Base-by-base conservation (phyloP, 2,329 filamentous ascomycete species). In the Gaeumannomyces tritici region DNA sequence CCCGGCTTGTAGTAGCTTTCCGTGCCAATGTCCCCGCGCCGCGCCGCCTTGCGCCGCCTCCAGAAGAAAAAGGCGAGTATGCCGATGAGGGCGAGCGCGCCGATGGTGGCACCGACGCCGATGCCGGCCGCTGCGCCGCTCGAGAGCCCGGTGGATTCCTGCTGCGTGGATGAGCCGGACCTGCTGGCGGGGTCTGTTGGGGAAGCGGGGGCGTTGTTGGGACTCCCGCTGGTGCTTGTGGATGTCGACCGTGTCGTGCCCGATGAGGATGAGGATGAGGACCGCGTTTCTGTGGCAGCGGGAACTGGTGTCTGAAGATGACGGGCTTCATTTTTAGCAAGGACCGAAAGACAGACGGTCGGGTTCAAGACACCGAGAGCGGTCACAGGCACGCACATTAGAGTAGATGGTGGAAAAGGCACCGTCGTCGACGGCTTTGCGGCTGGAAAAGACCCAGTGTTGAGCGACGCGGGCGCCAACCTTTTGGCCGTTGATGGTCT, bases 71-170 rank as follows among this genome's bases (percentile, higher is more conserved):
- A 66, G 47, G 68, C 69, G 8, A 70, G 61, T 29, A 70, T 69
- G 56, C 69, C 72, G 6, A 65, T 67, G n/a, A 74, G n/a, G 1
- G 69, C 70, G 24, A 75, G 66, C 18, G 68, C 72, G 59, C 69
- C 73, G 18, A 76, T 60, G 2, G 69, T 67, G 21, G 73, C 72
- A 29, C 75, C 74, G 4, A 74, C 70, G 24, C 72, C 70, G 60
- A 75, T 68, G 27, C 74, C 73, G 0, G 69, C 70, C 63, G 73
- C 74, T 65, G 72, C 73, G 12, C 72, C 73, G 0, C 70, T 64
- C 42, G 70, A 73, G 15, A 76, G 70, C 18, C 63, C 47, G 61
- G 28, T 58, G 28, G 64, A 9, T 12, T 18, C 29, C 21, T 59
- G 54, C 7, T 62, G 18, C 24, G 60, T 27, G 28, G 60, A n/a